Percentiles rank a stretch among this genome's conserved stretches.
These are phyloP conservation scores for Myrica gale DNA, from an alignment of 306 rosid genomes.

Conservation along the genomic window DNA sequence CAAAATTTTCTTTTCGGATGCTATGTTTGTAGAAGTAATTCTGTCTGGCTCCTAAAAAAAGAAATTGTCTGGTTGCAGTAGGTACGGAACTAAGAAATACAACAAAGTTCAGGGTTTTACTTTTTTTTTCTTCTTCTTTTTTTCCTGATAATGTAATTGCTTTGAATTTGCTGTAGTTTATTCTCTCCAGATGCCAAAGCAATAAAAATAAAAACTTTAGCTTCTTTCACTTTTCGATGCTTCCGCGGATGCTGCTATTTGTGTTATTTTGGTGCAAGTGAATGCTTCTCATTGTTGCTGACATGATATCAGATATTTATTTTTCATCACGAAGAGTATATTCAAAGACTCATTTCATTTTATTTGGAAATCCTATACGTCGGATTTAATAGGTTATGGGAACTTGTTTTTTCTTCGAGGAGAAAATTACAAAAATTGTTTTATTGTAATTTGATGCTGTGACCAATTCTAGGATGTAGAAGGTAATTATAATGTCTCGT, in stretches of 20 bases:
- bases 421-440: too few species aligned
- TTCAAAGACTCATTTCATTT: neutral
- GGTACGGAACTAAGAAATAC: neutral
- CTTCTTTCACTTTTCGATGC: too few species aligned
- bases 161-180: neutral
- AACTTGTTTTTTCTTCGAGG: neutral
- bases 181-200: neutral
- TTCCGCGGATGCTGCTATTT: too few species aligned
- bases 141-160: too few species aligned
- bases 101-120: neutral
- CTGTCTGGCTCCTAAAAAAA: too few species aligned
- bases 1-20: constrained; percentile 5
- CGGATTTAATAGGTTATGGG: neutral
- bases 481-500: constrained; percentile 12
- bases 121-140: too few species aligned
- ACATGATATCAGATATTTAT: too few species aligned
- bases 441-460: neutral
- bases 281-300: too few species aligned
- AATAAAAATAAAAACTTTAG: too few species aligned
- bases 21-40: neutral
- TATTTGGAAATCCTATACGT: neutral
- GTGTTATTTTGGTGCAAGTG: neutral
- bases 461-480: neutral
- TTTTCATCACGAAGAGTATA: neutral
- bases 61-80: neutral